Conservation (phyloP, 148 eudicot species). For the Persicaria maculosa region DNA sequence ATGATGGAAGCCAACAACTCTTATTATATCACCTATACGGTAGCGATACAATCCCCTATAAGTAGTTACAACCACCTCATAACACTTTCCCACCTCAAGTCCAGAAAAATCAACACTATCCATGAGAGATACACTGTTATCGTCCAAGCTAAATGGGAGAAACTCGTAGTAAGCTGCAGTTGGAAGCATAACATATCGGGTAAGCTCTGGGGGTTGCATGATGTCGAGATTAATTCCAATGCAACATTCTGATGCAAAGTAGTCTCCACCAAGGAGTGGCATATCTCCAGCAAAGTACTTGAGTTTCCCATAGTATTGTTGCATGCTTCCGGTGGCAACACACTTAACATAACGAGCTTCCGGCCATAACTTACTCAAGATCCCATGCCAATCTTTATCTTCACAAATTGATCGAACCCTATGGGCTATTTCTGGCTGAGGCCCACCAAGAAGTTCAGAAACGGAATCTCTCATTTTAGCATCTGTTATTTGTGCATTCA, state of each 20-base stretch:
- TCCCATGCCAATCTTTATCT: slow-evolving; percentile 23
- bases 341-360: slow-evolving; percentile 28
- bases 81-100: slow-evolving; percentile 37
- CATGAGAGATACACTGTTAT: slow-evolving; percentile 1
- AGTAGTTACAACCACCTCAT: slow-evolving; percentile 43
- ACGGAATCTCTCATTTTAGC: slow-evolving; percentile 23
- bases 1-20: slow-evolving; percentile 37
- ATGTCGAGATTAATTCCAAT: slow-evolving; percentile 34
- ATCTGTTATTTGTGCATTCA: slow-evolving; percentile 24
- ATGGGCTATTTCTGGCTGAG: slow-evolving; percentile 17
- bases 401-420: slow-evolving; percentile 21
- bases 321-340: slow-evolving; percentile 34
- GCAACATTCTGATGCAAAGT: slow-evolving; percentile 37
- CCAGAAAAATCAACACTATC: slow-evolving; percentile 31
- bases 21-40: slow-evolving; percentile 37
- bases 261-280: slow-evolving; percentile 28
- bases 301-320: slow-evolving; percentile 27
- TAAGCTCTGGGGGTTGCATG: slow-evolving; percentile 28
- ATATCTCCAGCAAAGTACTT: slow-evolving; percentile 31
- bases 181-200: slow-evolving; percentile 30
- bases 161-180: slow-evolving; percentile 40
- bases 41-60: slow-evolving; percentile 34
- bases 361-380: slow-evolving; percentile 30
- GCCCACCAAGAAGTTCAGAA: slow-evolving; percentile 21
- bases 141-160: slow-evolving; percentile 24